Evolutionary conservation across 192 early-diverging fungal species (phyloP), one percentile per base, ranked within the genome.

Genomic region (Diversispora epigaea): DNA sequence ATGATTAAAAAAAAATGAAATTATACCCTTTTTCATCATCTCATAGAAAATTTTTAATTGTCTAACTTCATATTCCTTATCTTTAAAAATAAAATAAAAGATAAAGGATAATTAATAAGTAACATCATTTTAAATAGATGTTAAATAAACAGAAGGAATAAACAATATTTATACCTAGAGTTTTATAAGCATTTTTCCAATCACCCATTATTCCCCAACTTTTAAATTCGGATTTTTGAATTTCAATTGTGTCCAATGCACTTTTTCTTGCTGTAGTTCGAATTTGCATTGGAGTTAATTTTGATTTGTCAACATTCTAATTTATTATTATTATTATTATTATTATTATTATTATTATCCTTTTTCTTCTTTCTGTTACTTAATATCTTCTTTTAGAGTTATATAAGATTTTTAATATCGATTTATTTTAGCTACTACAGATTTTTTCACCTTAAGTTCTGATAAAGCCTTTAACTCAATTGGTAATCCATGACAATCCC

Each of bases 401-500:
- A n/a, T n/a, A n/a, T n/a, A n/a, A n/a, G n/a, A n/a, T n/a, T n/a
- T n/a, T n/a, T n/a, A n/a, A n/a, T n/a, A n/a, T n/a, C n/a, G n/a
- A n/a, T n/a, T n/a, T n/a, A n/a, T n/a, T n/a, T n/a, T n/a, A n/a
- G n/a, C n/a, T n/a, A n/a, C n/a, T n/a, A n/a, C n/a, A n/a, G n/a
- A n/a, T n/a, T n/a, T n/a, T n/a, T n/a, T n/a, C n/a, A 83, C 82
- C 68, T 85, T 89, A 45, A 91, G 76, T 66, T 82, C 79, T 12
- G 81, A 86, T 21, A 94, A 79, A 0, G 91, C 91, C 78, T 94
- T 94, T 60, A 89, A 82, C 77, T 94, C 92, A 71, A 94, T 94
- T 21, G 92, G 92, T 43, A 94, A 76, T 6, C 92, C 92, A 68
- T 94, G 92, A 46, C 90, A 90, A 78, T 94, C 92, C 82, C 90